phyloP scores from a whole-genome alignment of 192 early-diverging fungal genomes.

The Irineochytrium annulatum region DNA sequence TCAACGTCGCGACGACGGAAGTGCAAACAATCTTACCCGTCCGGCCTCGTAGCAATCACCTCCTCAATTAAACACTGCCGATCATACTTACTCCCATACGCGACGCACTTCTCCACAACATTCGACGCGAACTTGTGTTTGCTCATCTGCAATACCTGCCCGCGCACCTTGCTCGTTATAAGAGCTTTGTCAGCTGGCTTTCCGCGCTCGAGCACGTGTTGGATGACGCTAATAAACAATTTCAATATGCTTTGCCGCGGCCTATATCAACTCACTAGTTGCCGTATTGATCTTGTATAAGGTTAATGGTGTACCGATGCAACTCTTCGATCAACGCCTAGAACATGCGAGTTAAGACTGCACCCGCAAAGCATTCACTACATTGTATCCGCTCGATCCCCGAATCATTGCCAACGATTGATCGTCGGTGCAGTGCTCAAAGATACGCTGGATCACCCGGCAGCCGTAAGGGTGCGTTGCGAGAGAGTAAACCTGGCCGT shows the following conservation, averaged over 20 bases:
- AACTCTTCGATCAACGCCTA: conserved; percentile 88
- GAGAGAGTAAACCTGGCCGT: conserved; percentile 90
- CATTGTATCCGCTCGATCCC: conserved; percentile 18
- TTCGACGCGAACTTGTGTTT: conserved; percentile 99
- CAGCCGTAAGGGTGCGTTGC: conserved; percentile 99
- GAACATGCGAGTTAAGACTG: conserved; percentile 23
- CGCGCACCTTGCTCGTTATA: conserved; percentile 85
- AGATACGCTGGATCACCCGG: conserved; percentile 98
- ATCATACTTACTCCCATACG: conserved; percentile 82
- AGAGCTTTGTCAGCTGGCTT: conserved; percentile 80
- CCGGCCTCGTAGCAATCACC: conserved; percentile 76
- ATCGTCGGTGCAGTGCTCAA: conserved; percentile 97
- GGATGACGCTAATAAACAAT: conserved; percentile 63
- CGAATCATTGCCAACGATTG: conserved; percentile 48
- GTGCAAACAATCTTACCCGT: conserved; percentile 54
- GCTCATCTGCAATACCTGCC: conserved; percentile 85
- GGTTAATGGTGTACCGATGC: conserved; percentile 82
- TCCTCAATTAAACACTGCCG: conserved; percentile 89
- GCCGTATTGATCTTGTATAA: conserved; percentile 98
- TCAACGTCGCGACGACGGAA: conserved; percentile 10
- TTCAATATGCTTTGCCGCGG: not conserved
- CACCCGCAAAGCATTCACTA: not conserved
- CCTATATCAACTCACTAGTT: conserved; percentile 65
- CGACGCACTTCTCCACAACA: conserved; percentile 98
- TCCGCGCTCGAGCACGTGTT: conserved; percentile 95